phyloP scores from a whole-genome alignment of 257 asterid species.

The Haberlea rhodopensis region DNA sequence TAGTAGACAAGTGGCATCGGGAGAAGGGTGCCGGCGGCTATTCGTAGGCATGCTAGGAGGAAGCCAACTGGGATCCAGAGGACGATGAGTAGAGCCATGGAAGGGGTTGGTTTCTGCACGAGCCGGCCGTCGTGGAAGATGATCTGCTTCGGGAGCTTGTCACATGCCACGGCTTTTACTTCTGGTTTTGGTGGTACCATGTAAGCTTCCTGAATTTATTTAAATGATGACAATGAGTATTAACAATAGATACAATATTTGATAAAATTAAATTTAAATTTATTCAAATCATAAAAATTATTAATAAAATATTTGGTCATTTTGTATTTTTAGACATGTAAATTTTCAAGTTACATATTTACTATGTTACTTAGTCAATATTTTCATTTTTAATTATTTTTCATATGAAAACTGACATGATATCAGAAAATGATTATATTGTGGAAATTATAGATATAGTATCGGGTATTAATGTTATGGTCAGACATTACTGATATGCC shows the following conservation, averaged over 20 bases:
- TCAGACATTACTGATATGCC: too few species aligned
- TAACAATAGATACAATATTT: too few species aligned
- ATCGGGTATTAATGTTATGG: too few species aligned
- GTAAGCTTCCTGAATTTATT: slow-evolving; percentile 45
- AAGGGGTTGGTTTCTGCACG: slow-evolving; percentile 55
- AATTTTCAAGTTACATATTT: too few species aligned
- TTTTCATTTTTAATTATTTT: too few species aligned
- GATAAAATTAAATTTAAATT: too few species aligned
- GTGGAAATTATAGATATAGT: too few species aligned
- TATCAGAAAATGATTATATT: too few species aligned
- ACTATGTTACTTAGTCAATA: too few species aligned
- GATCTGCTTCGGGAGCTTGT: slow-evolving; percentile 56
- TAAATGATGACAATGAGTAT: background rate
- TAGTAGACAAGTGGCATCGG: slow-evolving; percentile 56
- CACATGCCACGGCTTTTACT: slow-evolving; percentile 39
- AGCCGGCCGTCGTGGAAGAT: slow-evolving; percentile 67
- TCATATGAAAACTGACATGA: background rate
- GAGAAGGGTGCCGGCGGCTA: slow-evolving; percentile 57
- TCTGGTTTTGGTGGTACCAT: slow-evolving; percentile 53
- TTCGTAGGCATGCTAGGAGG: slow-evolving; percentile 48
- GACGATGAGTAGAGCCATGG: slow-evolving; percentile 41
- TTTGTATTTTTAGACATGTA: too few species aligned
- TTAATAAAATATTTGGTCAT: too few species aligned
- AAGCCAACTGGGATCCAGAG: slow-evolving; percentile 65
- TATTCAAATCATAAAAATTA: too few species aligned